Conservation (phyloP, 2,329 filamentous ascomycete species). For the Colletotrichum spaethianum region DNA sequence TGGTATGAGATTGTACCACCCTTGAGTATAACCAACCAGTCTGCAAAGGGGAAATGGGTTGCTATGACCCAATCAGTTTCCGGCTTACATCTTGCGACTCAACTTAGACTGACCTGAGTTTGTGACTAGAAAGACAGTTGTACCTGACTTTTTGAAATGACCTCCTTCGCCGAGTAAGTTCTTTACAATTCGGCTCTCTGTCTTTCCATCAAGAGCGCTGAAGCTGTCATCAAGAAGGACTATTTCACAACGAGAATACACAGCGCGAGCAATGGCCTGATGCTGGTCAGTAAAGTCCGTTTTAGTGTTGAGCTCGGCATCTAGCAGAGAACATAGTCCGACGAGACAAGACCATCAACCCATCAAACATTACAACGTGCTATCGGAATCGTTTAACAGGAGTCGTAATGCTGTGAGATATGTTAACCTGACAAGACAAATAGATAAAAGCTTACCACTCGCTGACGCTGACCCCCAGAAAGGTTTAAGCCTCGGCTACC, state of each 20-base stretch:
- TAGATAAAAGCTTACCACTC: conserved; percentile 36
- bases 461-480: conserved; percentile 45
- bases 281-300: background rate
- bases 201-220: conserved; percentile 38
- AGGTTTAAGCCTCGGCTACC: conserved; percentile 42
- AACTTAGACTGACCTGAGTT: conserved; percentile 7
- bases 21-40: conserved; percentile 7
- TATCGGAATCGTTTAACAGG: too few relatives aligned
- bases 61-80: too few relatives aligned
- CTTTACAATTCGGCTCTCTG: conserved; percentile 33
- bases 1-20: background rate
- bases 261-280: conserved; percentile 32
- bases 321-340: too few relatives aligned
- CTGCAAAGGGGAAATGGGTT: conserved; percentile 7
- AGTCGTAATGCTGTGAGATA: too few relatives aligned
- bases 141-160: conserved; percentile 38
- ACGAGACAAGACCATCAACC: too few relatives aligned
- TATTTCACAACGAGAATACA: conserved; percentile 17
- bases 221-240: conserved; percentile 36
- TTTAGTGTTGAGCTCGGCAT: too few relatives aligned
- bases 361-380: too few relatives aligned
- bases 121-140: conserved; percentile 38
- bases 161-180: conserved; percentile 42
- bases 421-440: too few relatives aligned
- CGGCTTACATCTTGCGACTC: too few relatives aligned